Base-by-base conservation (phyloP, 2,329 filamentous ascomycete species). In the Rhinocladiella similis region DNA sequence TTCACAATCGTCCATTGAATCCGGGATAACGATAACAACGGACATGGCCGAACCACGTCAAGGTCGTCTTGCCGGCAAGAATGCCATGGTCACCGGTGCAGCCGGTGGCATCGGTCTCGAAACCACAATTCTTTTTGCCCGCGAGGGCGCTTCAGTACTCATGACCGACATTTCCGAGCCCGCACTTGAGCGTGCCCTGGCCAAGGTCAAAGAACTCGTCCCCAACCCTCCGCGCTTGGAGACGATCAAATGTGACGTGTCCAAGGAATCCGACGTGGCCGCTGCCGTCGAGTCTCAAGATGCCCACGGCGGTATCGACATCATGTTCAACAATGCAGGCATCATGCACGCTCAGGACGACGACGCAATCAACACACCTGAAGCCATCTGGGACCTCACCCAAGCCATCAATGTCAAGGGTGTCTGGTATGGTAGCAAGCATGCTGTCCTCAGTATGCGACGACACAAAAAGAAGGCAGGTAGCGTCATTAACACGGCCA, bases 301-400 rank as follows among this genome's bases (percentile, higher is more conserved):
- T 73, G 70, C 83, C 55, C 95, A 90, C 89, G 92, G 92, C 69
- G 92, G 92, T 43, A 75, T 94, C 2, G 92, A 97, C 72, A 80
- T 96, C 69, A 90, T 96, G 67, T 97, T 96, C 85, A 97, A 97
- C 84, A 97, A 97, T 73, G 92, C 92, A 20, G 92, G 92, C 53
- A 97, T 97, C 74, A 97, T 97, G 92, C 92, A 96, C 77, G 86
- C 85, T 47, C 80, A 88, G 56, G 88, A 91, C 72, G 86, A 83
- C 69, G 87, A 91, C 72, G 91, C 92, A 47, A 78, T 95, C 71
- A 83, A 88, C 71, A 96, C 91, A 1, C 86, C 90, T 49, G 91
- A 96, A 77, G 86, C 84, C 67, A 92, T 97, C 78, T 97, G 92
- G 92, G 91, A 97, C 68, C 77, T 96, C 64, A 97, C 92, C 3